Conservation (phyloP, 225 moss, liverwort and hornwort species). For the Pseudoscleropodium purum region DNA sequence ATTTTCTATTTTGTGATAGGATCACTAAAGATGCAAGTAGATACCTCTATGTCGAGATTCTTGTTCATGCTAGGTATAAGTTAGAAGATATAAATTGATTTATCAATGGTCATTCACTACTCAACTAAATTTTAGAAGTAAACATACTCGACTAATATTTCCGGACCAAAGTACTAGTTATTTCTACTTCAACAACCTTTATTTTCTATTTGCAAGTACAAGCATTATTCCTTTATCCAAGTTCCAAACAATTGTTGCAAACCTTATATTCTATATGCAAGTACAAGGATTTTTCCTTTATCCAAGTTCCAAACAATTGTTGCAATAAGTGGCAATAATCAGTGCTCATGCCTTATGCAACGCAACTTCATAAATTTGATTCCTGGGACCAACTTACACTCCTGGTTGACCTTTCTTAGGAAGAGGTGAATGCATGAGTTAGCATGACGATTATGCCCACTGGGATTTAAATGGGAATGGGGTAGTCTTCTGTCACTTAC, state of each 20-base stretch:
- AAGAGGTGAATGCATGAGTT: background rate
- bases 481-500: too few relatives aligned
- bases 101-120: background rate
- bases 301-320: background rate
- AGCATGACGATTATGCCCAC: background rate
- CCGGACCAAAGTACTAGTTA: too few relatives aligned
- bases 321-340: background rate
- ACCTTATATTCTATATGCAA: background rate
- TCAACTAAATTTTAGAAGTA: background rate
- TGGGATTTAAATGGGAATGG: background rate
- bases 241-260: background rate
- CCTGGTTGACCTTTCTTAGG: background rate
- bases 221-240: background rate
- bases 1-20: background rate
- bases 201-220: background rate
- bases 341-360: background rate
- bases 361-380: background rate
- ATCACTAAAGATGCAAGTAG: background rate
- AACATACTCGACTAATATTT: background rate
- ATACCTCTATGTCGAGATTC: background rate
- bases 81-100: background rate
- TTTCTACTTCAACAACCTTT: background rate
- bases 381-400: background rate
- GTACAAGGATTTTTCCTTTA: background rate
- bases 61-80: background rate